These are phyloP conservation scores for Sugiyamaella smithiae DNA, from an alignment of 805 yeast species.

Conservation along the genomic window DNA sequence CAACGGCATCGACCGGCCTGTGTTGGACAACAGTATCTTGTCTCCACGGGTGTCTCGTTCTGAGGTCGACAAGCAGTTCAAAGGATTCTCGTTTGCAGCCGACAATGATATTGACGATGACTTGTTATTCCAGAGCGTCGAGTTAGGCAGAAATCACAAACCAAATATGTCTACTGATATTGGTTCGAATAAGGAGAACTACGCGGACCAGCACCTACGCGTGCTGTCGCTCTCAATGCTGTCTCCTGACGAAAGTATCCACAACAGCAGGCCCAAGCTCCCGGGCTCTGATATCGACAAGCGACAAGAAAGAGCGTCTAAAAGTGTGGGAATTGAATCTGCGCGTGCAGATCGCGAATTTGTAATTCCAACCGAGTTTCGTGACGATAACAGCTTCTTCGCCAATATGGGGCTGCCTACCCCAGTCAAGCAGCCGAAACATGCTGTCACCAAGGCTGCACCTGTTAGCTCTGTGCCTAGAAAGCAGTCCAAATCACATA, in stretches of 20 bases:
- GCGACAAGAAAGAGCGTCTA: not conserved
- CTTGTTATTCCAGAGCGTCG: constrained; percentile 9
- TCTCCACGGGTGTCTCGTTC: constrained; percentile 14
- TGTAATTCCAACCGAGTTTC: constrained; percentile 19
- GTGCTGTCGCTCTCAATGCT: not conserved
- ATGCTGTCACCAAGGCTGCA: not conserved
- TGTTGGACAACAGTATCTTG: constrained; percentile 10
- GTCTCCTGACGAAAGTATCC: constrained; percentile 2
- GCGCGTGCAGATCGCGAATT: constrained; percentile 6
- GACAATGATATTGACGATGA: constrained; percentile 11
- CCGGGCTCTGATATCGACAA: constrained; percentile 3
- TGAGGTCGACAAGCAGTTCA: constrained; percentile 16
- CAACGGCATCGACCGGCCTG: not conserved
- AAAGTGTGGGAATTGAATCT: not conserved
- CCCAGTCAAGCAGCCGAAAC: not conserved
- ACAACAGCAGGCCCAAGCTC: constrained; percentile 3
- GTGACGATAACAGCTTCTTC: constrained; percentile 21
- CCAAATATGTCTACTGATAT: constrained; percentile 1
- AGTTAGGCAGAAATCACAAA: constrained; percentile 10
- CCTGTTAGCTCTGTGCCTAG: not conserved
- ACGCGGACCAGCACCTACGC: not conserved
- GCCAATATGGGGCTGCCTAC: constrained; percentile 5
- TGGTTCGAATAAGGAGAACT: constrained; percentile 1
- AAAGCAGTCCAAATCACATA: not conserved
- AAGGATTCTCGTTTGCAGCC: constrained; percentile 14